Evolutionary conservation across 768 basidiomycete species (phyloP).

Genomic region (Mycena crocata): DNA sequence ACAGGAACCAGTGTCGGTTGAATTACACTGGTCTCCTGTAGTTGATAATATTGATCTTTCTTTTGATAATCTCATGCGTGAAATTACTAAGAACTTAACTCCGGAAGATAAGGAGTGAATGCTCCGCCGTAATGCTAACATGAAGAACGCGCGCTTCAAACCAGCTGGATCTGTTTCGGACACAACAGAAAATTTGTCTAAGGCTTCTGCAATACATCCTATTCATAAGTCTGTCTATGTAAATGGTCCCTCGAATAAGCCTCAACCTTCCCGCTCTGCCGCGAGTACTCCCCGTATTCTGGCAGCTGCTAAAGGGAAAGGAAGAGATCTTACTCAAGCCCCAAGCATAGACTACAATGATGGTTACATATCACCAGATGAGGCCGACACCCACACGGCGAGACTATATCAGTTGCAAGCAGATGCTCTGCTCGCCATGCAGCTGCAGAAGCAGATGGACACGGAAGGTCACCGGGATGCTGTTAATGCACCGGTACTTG

Average conservation of each 20-base stretch:
- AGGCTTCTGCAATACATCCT: not conserved
- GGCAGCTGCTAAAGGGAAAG: slow-evolving; percentile 5
- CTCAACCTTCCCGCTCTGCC: not conserved
- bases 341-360: not conserved
- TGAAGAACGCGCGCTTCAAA: slow-evolving; percentile 1
- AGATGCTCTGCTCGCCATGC: slow-evolving; percentile 9
- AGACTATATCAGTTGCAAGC: slow-evolving; percentile 1
- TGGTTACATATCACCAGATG: not conserved
- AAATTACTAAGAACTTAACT: slow-evolving; percentile 2
- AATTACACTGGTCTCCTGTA: not conserved
- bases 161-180: not conserved
- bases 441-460: not conserved
- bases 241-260: not conserved
- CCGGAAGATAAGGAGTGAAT: not conserved
- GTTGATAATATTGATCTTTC: slow-evolving; percentile 7
- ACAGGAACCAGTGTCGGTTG: not conserved
- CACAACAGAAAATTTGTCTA: not conserved
- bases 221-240: not conserved
- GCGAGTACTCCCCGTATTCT: slow-evolving; percentile 14
- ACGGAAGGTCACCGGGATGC: no score
- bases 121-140: not conserved
- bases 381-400: not conserved
- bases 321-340: not conserved
- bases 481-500: no score
- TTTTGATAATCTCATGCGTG: slow-evolving; percentile 9